phyloP scores from a whole-genome alignment of 2,329 filamentous ascomycete genomes.

The Fusarium brevicatenulatum region DNA sequence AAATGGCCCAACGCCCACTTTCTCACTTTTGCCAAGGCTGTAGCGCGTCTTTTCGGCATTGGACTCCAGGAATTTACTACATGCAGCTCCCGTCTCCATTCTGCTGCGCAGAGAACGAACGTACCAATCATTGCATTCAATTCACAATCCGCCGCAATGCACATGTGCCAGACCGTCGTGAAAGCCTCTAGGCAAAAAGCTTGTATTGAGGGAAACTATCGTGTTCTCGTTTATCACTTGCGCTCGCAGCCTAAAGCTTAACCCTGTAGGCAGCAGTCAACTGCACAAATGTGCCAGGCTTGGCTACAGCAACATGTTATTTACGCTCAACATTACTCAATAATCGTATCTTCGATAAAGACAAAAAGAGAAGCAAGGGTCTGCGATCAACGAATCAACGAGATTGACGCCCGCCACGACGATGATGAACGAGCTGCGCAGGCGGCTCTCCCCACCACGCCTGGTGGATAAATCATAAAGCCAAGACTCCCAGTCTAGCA shows the following conservation, averaged over 20 bases:
- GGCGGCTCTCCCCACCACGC: neutral
- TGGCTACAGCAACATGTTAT: too few relatives aligned
- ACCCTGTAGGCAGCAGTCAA: too few relatives aligned
- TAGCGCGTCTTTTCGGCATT: neutral
- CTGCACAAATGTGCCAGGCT: neutral
- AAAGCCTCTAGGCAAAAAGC: too few relatives aligned
- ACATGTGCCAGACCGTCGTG: too few relatives aligned
- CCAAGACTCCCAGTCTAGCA: neutral
- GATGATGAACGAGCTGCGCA: neutral
- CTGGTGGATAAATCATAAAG: fast-evolving
- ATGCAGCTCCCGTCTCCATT: neutral
- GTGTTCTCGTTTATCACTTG: too few relatives aligned
- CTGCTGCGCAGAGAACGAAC: neutral
- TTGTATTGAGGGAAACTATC: too few relatives aligned
- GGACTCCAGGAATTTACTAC: neutral
- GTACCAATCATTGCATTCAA: too few relatives aligned
- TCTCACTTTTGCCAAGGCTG: neutral
- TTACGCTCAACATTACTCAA: too few relatives aligned
- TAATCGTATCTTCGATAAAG: too few relatives aligned
- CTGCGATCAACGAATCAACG: too few relatives aligned
- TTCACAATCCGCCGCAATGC: neutral
- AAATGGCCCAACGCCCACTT: neutral
- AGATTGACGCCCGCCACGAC: neutral
- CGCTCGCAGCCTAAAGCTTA: too few relatives aligned
- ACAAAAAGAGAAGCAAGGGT: too few relatives aligned